These are phyloP conservation scores for Centrapalus pauciflorus DNA, from an alignment of 129 eudicot genomes.

Conservation along the genomic window DNA sequence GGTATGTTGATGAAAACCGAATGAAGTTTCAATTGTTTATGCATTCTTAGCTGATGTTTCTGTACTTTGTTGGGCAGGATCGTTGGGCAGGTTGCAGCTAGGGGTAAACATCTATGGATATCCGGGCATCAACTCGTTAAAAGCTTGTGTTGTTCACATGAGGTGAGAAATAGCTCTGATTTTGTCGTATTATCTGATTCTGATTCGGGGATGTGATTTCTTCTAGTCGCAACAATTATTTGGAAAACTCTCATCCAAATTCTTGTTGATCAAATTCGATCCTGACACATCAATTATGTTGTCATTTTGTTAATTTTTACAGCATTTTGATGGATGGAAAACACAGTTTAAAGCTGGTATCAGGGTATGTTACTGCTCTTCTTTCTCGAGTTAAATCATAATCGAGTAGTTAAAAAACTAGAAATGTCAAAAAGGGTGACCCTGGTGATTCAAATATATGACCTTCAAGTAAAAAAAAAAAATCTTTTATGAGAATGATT, in stretches of 20 bases:
- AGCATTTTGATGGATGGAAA: conserved; percentile 68
- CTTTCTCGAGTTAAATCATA: not conserved
- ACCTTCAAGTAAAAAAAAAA: too few relatives aligned
- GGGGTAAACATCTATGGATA: conserved; percentile 82
- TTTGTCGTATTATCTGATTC: not conserved
- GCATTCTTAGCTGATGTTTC: not conserved
- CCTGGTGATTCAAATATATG: too few relatives aligned
- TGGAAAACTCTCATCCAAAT: too few relatives aligned
- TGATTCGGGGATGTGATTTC: too few relatives aligned
- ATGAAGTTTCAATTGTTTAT: not conserved
- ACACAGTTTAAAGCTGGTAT: conserved; percentile 72
- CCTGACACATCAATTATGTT: not conserved
- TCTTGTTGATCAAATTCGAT: too few relatives aligned
- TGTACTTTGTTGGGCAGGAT: conserved; percentile 40
- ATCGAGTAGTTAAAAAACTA: too few relatives aligned
- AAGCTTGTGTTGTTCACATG: conserved; percentile 36
- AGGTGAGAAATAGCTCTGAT: conserved; percentile 41
- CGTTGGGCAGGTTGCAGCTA: conserved; percentile 70
- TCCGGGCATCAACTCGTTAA: conserved; percentile 36
- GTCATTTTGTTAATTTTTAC: conserved; percentile 25
- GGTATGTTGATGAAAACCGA: conserved; percentile 37
- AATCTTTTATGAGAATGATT: too few relatives aligned
- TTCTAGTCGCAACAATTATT: too few relatives aligned
- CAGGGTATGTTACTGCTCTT: conserved; percentile 44
- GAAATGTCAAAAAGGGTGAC: too few relatives aligned